phyloP scores from a whole-genome alignment of 2,329 filamentous ascomycete species.

The Xylogone sp. region DNA sequence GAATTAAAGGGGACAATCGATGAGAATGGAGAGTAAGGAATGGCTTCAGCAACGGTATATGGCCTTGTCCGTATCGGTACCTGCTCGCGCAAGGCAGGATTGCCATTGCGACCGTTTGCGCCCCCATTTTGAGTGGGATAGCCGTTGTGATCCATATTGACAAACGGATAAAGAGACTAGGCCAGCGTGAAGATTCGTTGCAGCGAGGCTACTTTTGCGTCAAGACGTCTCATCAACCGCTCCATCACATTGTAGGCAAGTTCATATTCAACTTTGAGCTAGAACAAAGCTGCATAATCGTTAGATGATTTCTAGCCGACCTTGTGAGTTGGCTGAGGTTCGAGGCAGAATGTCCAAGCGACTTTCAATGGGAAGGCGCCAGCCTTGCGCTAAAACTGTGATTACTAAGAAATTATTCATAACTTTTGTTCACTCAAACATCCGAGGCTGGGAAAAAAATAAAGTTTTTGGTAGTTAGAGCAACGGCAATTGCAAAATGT shows the following conservation, averaged over 20 bases:
- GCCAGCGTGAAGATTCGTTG: background rate
- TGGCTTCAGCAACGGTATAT: constrained; percentile 67
- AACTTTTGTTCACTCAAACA: background rate
- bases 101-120: constrained; percentile 16
- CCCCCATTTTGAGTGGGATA: constrained; percentile 17
- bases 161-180: background rate
- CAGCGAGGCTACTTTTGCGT: background rate
- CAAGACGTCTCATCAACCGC: background rate
- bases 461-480: constrained; percentile 2
- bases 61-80: constrained; percentile 31
- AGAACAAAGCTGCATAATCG: background rate
- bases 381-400: background rate
- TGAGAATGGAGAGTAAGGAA: constrained; percentile 79
- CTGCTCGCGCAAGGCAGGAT: constrained; percentile 8
- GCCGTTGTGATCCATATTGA: constrained; percentile 23
- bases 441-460: constrained; percentile 2
- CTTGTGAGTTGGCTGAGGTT: background rate
- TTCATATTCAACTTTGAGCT: background rate
- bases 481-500: constrained; percentile 54
- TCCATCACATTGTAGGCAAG: background rate
- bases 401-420: background rate
- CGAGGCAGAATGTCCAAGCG: background rate
- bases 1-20: constrained; percentile 76
- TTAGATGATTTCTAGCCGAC: background rate
- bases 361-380: background rate